Conservation (phyloP, 495 filamentous ascomycete genomes). For the Neurospora hispaniola region DNA sequence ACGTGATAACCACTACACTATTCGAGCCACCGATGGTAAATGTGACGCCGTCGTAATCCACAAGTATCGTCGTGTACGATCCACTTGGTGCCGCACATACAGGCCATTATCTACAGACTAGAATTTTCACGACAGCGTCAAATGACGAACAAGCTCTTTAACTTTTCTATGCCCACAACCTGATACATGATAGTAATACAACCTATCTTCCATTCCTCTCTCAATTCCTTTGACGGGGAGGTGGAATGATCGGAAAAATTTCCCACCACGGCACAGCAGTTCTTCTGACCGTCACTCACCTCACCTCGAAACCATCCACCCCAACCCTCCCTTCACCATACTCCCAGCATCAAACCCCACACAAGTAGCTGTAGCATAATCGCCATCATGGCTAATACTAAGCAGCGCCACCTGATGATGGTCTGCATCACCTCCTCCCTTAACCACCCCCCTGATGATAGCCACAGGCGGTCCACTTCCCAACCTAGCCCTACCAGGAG, state of each 20-base stretch:
- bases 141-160: neutral
- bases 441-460: slow-evolving; percentile 7
- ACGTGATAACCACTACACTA: slow-evolving; percentile 1
- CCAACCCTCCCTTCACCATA: neutral
- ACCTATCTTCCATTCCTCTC: too few species aligned
- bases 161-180: too few species aligned
- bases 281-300: too few species aligned
- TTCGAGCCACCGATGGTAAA: neutral
- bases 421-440: neutral
- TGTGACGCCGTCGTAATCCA: neutral
- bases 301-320: neutral
- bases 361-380: slow-evolving; percentile 25
- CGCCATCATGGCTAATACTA: slow-evolving; percentile 30
- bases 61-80: too few species aligned
- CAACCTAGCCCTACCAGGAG: neutral
- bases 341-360: slow-evolving; percentile 10
- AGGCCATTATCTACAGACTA: neutral
- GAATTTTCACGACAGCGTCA: neutral
- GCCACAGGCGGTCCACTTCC: slow-evolving; percentile 14
- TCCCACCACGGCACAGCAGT: too few species aligned
- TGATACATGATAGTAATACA: too few species aligned
- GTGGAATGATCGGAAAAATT: too few species aligned
- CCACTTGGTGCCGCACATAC: neutral
- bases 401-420: slow-evolving; percentile 14
- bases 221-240: too few species aligned